A percentile compares a stretch with the other conserved stretches of the same genome.
Evolutionary conservation across 352 stramenopile species (phyloP).

Genomic region (Phytopythium chamaehyphon): DNA sequence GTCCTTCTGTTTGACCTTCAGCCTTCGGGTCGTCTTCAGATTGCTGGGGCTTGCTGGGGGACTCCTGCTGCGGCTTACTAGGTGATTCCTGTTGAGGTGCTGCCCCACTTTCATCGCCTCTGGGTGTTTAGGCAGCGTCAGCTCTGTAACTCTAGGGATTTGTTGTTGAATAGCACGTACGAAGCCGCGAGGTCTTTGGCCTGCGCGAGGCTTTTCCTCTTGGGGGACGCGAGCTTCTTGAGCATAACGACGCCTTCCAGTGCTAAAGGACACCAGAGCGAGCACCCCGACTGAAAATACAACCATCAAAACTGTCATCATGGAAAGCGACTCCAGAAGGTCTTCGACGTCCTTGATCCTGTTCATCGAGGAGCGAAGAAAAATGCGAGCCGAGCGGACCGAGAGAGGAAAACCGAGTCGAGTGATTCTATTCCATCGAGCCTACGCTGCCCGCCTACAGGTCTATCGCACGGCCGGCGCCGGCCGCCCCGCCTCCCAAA

Average conservation of each 20-base stretch:
- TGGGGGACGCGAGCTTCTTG: slow-evolving; percentile 46
- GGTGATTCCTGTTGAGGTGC: too few relatives aligned
- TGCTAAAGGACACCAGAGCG: not conserved
- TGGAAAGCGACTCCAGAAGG: too few relatives aligned
- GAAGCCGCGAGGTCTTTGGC: too few relatives aligned
- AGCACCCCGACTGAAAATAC: too few relatives aligned
- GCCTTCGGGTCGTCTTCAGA: not conserved
- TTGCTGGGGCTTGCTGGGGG: not conserved
- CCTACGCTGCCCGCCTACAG: not conserved
- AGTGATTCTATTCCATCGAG: not conserved
- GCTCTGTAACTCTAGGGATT: not conserved
- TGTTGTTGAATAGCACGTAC: too few relatives aligned
- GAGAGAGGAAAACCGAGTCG: not conserved
- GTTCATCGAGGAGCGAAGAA: too few relatives aligned
- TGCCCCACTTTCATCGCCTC: slow-evolving; percentile 9
- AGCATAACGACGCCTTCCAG: slow-evolving; percentile 16
- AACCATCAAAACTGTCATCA: too few relatives aligned
- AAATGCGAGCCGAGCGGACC: too few relatives aligned
- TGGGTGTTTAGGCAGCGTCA: not conserved
- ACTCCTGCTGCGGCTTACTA: not conserved
- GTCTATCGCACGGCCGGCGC: too few relatives aligned
- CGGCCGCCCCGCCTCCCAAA: too few relatives aligned
- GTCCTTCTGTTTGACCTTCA: not conserved
- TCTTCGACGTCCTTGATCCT: too few relatives aligned
- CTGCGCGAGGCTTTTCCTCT: slow-evolving; percentile 4